These are phyloP conservation scores for Penicillium bialowiezense DNA, from an alignment of 495 filamentous ascomycete species.

Conservation along the genomic window DNA sequence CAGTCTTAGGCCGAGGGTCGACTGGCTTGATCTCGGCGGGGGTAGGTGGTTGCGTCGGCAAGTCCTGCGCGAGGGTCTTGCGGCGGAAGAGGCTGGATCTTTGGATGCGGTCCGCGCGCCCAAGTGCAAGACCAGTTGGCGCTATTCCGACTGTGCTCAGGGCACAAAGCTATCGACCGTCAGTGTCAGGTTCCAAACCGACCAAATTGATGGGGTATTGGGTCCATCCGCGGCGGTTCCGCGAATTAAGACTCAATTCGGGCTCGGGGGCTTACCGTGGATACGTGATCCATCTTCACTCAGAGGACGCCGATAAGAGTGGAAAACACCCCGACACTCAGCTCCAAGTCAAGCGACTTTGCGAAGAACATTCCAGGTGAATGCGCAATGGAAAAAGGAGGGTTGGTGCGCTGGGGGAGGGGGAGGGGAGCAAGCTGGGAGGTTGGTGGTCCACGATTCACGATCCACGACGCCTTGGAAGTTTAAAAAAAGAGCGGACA, in stretches of 20 bases:
- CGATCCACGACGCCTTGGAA: background rate
- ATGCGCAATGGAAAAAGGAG: conserved; percentile 23
- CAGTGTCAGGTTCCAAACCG: too few relatives aligned
- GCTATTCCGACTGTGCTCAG: conserved; percentile 67
- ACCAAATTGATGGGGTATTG: too few relatives aligned
- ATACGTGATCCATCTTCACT: conserved; percentile 51
- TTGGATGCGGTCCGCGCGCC: conserved; percentile 48
- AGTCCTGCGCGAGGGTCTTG: conserved; percentile 27
- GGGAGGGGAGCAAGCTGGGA: too few relatives aligned
- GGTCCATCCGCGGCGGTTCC: too few relatives aligned
- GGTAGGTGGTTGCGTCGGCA: conserved; percentile 7
- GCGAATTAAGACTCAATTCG: background rate
- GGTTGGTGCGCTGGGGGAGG: too few relatives aligned
- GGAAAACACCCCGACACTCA: conserved; percentile 39
- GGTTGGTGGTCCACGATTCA: too few relatives aligned
- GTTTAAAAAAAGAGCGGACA: conserved; percentile 9
- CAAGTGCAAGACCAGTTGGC: conserved; percentile 62
- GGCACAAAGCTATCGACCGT: conserved; percentile 77
- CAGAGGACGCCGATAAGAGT: conserved; percentile 30
- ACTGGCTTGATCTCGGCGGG: conserved; percentile 18
- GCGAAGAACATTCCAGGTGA: conserved; percentile 41
- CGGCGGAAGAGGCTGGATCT: conserved; percentile 26
- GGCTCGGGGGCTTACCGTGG: conserved; percentile 34
- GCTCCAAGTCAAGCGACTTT: conserved; percentile 32
- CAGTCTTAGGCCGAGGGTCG: conserved; percentile 26